A percentile compares a stretch with the other conserved stretches of the same genome.
phyloP scores from a whole-genome alignment of 805 yeast genomes.

The Metschnikowia gruessii region DNA sequence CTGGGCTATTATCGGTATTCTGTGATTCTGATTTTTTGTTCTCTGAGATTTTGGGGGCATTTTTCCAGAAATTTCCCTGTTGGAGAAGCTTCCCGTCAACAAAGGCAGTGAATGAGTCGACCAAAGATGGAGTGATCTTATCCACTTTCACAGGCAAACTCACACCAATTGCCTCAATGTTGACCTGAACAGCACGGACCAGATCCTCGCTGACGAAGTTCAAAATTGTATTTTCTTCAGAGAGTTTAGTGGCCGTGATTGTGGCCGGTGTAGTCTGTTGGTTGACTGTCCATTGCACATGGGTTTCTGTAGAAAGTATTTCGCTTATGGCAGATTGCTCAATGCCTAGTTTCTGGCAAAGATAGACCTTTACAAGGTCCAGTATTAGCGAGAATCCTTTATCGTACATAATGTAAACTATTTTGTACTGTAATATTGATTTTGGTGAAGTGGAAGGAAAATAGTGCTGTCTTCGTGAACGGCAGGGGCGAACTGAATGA shows the following conservation, averaged over 20 bases:
- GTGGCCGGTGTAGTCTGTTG: not conserved
- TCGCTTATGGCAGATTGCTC: not conserved
- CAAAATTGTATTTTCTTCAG: conserved; percentile 4
- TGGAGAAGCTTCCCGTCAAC: conserved; percentile 3
- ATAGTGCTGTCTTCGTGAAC: too few relatives aligned
- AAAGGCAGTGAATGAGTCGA: not conserved
- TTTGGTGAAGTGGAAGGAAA: too few relatives aligned
- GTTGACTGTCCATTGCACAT: conserved; percentile 5
- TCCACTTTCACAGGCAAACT: not conserved
- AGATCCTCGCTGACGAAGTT: conserved; percentile 4
- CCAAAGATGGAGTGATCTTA: conserved; percentile 1
- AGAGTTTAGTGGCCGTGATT: conserved; percentile 5
- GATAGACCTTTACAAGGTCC: conserved; percentile 5
- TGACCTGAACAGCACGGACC: conserved; percentile 7
- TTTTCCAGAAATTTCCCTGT: conserved; percentile 6
- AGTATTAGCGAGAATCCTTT: conserved; percentile 3
- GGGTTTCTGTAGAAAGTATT: conserved; percentile 3
- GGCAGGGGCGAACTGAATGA: not conserved
- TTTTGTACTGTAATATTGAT: not conserved
- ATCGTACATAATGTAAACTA: not conserved
- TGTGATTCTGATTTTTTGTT: not conserved
- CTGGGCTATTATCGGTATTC: not conserved
- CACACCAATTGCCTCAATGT: conserved; percentile 3
- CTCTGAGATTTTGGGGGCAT: not conserved
- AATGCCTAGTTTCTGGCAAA: conserved; percentile 1